Evolutionary conservation across 2,329 filamentous ascomycete genomes (phyloP).

Genomic region (Microdochium paspali): DNA sequence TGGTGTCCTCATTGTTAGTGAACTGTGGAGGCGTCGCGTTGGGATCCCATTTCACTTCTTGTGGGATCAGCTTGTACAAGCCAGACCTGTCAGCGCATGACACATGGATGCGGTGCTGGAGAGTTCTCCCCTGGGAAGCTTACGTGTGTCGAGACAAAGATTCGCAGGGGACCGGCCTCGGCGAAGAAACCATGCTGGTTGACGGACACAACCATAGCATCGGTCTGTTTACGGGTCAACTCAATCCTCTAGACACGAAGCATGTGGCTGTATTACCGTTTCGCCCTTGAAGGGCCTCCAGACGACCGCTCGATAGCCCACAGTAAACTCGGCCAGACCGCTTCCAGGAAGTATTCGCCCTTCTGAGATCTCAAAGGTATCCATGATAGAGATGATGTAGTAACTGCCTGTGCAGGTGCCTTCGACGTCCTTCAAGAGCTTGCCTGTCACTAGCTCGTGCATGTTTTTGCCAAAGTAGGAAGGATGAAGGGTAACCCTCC

Average conservation of each 20-base stretch:
- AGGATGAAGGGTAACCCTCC: conserved; percentile 87
- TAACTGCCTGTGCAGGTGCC: conserved; percentile 92
- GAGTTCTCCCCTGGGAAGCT: conserved; percentile 7
- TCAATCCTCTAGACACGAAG: conserved; percentile 7
- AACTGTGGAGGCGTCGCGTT: conserved; percentile 96
- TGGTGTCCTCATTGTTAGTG: conserved; percentile 87
- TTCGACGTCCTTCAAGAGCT: conserved; percentile 87
- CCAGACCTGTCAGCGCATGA: conserved; percentile 10
- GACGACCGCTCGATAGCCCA: conserved; percentile 90
- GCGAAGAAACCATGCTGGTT: conserved; percentile 89
- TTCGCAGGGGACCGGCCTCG: conserved; percentile 66
- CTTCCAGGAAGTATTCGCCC: conserved; percentile 86
- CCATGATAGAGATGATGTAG: conserved; percentile 97
- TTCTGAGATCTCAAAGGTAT: conserved; percentile 89
- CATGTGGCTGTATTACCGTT: conserved; percentile 51
- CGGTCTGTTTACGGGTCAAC: conserved; percentile 52
- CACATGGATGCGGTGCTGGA: background rate
- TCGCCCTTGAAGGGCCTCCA: conserved; percentile 98
- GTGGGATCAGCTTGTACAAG: conserved; percentile 67
- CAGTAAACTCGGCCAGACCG: conserved; percentile 87
- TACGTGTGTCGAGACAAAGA: conserved; percentile 80
- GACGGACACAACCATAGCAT: conserved; percentile 86
- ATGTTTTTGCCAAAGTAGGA: conserved; percentile 96
- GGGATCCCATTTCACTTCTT: conserved; percentile 86
- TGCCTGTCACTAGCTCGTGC: conserved; percentile 80